These are phyloP conservation scores for Volvariella volvacea DNA, from an alignment of 1,284 basidiomycete species.

Conservation along the genomic window DNA sequence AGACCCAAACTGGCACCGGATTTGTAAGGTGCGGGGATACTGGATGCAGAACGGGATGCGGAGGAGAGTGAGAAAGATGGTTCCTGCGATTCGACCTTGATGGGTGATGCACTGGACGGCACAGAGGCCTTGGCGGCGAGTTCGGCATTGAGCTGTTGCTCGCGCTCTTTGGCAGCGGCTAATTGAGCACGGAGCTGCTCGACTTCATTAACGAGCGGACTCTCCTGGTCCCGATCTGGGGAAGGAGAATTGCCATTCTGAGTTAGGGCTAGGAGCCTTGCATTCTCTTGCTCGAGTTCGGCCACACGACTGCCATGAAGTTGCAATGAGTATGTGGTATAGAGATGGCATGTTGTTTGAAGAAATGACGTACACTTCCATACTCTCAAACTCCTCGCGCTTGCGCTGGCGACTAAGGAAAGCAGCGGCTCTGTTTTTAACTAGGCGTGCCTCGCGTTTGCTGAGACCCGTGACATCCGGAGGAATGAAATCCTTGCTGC, in stretches of 20 bases:
- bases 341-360: constrained; percentile 6
- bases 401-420: constrained; percentile 88
- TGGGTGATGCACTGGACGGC: constrained; percentile 23
- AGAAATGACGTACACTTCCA: constrained; percentile 64
- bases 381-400: constrained; percentile 85
- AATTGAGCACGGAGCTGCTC: constrained; percentile 61
- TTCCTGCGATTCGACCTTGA: constrained; percentile 52
- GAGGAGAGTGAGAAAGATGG: constrained; percentile 34
- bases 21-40: constrained; percentile 36
- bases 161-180: constrained; percentile 57
- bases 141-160: constrained; percentile 55
- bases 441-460: constrained; percentile 85
- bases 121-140: constrained; percentile 36
- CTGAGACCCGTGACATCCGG: constrained; percentile 83
- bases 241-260: constrained; percentile 25
- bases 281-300: constrained; percentile 75
- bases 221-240: constrained; percentile 16
- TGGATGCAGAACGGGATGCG: constrained; percentile 29
- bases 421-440: constrained; percentile 88
- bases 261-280: constrained; percentile 52
- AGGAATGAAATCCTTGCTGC: constrained; percentile 78
- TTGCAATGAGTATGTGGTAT: constrained; percentile 14
- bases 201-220: constrained; percentile 48
- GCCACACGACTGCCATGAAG: constrained; percentile 48
- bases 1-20: constrained; percentile 60